Base-by-base conservation (phyloP, 2,329 filamentous ascomycete genomes). In the Fusarium marasasianum region DNA sequence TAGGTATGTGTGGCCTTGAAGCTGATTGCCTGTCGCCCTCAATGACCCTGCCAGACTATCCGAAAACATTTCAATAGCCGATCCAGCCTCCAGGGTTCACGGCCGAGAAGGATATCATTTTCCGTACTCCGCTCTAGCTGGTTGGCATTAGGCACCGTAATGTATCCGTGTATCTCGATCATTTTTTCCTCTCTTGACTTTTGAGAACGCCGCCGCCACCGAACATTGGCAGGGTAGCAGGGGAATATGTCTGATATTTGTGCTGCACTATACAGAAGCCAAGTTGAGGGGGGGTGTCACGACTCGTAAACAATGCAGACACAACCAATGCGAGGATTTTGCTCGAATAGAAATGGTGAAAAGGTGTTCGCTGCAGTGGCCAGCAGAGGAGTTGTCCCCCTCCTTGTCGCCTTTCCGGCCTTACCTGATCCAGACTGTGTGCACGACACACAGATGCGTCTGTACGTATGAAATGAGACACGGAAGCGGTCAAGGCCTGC, bases 31-130 rank as follows among this genome's bases (percentile, higher is more conserved):
- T 69, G 44, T 37, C 63, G 43, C 60, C 24, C 47, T 66, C 37
- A 35, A 35, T n/a, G 51, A 53, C 61, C 66, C 66, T 71, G 61
- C 37, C 48, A 66, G 31, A 54, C 66, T 70, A 41, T 60, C 68
- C 31, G 40, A 71, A 71, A 71, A 71, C 44, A 62, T 71, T 67
- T 69, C 24, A 55, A 71, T 50, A 50, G 56, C 59, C 68, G 71
- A 74, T 47, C 60, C 58, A 72, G 71, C 33, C 33, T 35, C 33
- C 33, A 35, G 33, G 74, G 69, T 70, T 44, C 59, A 65, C 54
- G 51, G 26, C n/a, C 18, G 53, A 47, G 35, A 41, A 70, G 67
- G 67, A 70, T 70, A 70, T 50, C 47, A 43, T 70, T 70, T 70
- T 66, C 67, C 67, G 66, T 43, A 20, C 45, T 53, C 66, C 63